Evolutionary conservation across 495 filamentous ascomycete genomes (phyloP).

Genomic region (Penicillium psychrofluorescens): DNA sequence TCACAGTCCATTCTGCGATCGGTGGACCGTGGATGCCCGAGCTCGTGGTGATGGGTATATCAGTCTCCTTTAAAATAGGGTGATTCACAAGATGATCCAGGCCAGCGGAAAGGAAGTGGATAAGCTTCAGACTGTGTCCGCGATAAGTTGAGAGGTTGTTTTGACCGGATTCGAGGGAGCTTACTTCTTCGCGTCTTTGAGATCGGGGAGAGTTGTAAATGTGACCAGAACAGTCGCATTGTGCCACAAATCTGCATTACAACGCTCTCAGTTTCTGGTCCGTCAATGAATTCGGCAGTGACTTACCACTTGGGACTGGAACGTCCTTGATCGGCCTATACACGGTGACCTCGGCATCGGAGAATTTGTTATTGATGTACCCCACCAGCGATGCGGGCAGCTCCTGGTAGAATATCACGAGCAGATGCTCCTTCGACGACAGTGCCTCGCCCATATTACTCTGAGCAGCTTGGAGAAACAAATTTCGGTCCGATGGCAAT

Average conservation of each 20-base stretch:
- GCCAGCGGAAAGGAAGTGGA: slow-evolving; percentile 73
- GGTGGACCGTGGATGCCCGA: slow-evolving; percentile 77
- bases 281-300: not conserved
- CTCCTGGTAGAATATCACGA: slow-evolving; percentile 36
- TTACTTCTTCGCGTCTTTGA: slow-evolving; percentile 14
- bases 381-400: slow-evolving; percentile 30
- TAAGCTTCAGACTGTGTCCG: slow-evolving; percentile 48
- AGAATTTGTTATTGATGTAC: slow-evolving; percentile 38
- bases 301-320: slow-evolving; percentile 11
- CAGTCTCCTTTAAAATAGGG: slow-evolving; percentile 57
- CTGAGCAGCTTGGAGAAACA: not conserved
- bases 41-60: slow-evolving; percentile 62
- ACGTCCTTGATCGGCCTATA: slow-evolving; percentile 6
- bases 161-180: slow-evolving; percentile 5
- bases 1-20: slow-evolving; percentile 69
- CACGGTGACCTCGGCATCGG: slow-evolving; percentile 42
- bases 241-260: slow-evolving; percentile 39
- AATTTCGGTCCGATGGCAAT: not conserved
- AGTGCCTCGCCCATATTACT: slow-evolving; percentile 32
- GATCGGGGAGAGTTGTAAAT: slow-evolving; percentile 42
- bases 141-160: not conserved
- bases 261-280: no score
- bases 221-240: slow-evolving; percentile 61
- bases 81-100: slow-evolving; percentile 56
- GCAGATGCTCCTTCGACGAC: slow-evolving; percentile 23